Base-by-base conservation (phyloP, 441 rosid genomes). In the Codiaeum variegatum region DNA sequence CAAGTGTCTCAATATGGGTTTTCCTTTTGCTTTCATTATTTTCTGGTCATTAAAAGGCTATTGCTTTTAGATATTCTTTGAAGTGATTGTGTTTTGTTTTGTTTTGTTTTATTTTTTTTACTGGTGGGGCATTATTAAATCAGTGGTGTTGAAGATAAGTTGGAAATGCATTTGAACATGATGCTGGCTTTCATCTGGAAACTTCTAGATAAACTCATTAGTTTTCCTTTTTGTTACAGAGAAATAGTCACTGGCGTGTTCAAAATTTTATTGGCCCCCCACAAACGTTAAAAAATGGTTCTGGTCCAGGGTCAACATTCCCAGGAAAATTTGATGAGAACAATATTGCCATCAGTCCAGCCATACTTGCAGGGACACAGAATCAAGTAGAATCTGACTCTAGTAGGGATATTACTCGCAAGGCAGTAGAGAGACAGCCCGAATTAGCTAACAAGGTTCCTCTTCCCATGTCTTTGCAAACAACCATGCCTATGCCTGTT, bases 221-320 rank as follows among this genome's bases (percentile, higher is more conserved):
- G 40, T 60, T 73, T 29, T 62, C 21, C 34, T 73, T 32, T 64
- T 79, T 83, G 70, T 75, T 79, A 78, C 87, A 95, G 99, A 89
- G 97, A 79, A 95, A 92, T 74, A 91, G 90, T 84, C 98, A 92
- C 71, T 95, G 99, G 99, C 93, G 90, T 16, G 88, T 76, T 75
- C 96, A 88, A 79, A 87, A 80, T 80, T 83, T 87, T 76, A 84
- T 42, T 4, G 84, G 91, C 63, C 92, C 86, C 38, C 88, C 87
- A 24, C 93, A 84, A 74, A 80, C 87, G 42, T 67, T 84, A 59
- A 90, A 81, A 80, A 91, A 86, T 79, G 98, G 90, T 79, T 84
- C 94, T 76, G 88, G 87, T 76, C 84, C 85, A 12, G 87, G 81
- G 61, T 77, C 91, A 62, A 71, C 84, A 15, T 84, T 79, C 80